These are phyloP conservation scores for Mycena filopes DNA, from an alignment of 768 basidiomycete genomes.

Conservation along the genomic window DNA sequence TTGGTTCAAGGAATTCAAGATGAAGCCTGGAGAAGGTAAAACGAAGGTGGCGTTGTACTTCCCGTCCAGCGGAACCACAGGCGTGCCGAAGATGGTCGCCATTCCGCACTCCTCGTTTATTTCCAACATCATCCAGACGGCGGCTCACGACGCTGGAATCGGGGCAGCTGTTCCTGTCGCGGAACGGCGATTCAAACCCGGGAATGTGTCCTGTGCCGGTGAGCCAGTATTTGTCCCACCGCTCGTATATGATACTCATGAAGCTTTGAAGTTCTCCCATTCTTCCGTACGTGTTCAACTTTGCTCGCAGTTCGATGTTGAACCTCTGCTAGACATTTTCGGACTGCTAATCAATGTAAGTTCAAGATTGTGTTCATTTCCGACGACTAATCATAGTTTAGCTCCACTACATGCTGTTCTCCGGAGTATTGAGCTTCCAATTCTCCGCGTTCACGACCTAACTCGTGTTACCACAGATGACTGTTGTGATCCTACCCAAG, in stretches of 20 bases:
- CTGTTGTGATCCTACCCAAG: constrained; percentile 51
- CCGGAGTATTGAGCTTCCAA: background rate
- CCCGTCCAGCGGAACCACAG: constrained; percentile 66
- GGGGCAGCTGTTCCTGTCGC: constrained; percentile 45
- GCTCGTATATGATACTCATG: too few species aligned
- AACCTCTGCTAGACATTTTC: constrained; percentile 61
- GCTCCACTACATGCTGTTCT: constrained; percentile 23
- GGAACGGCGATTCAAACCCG: constrained; percentile 49
- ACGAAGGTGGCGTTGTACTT: constrained; percentile 60
- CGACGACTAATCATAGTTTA: background rate
- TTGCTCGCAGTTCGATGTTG: too few species aligned
- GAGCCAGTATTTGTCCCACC: too few species aligned
- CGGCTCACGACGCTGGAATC: constrained; percentile 33
- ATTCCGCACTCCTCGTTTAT: constrained; percentile 44
- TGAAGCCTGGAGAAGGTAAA: constrained; percentile 57
- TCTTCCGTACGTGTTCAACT: too few species aligned
- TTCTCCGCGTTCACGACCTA: background rate
- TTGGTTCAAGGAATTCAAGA: constrained; percentile 49
- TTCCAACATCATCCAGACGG: constrained; percentile 50
- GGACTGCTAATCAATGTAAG: constrained; percentile 51
- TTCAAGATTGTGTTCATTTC: background rate
- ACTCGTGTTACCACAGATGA: constrained; percentile 33
- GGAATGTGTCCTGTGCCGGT: too few species aligned
- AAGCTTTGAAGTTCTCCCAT: too few species aligned
- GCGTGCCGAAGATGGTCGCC: constrained; percentile 54